Base-by-base conservation (phyloP, 371 early-diverging fungal genomes). In the Furculomyces boomerangus region DNA sequence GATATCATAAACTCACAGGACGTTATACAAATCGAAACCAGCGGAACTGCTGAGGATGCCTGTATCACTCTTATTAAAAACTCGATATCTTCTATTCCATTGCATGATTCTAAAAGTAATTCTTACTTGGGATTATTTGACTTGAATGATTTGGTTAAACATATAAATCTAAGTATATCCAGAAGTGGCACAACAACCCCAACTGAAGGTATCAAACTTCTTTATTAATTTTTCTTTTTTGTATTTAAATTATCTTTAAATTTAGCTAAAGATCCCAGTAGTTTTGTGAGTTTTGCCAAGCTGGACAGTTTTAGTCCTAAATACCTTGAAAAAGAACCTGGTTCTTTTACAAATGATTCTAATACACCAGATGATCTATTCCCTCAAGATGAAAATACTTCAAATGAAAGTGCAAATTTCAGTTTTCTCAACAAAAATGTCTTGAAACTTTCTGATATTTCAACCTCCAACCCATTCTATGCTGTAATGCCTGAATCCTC, bases 81-180 rank as follows among this genome's bases (percentile, higher is more conserved):
- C 54, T 41, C 35, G 32, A 74, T 77, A 32, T 79, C 81, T 2
- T 82, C 85, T 0, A 87, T 86, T 0, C 90, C 90, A 1, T 79
- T 89, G 0, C 84, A 78, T 67, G 80, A 84, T 53, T 49, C 51
- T 7, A 25, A 24, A 22, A 60, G 51, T 27, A 64, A 65, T 29
- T 56, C 65, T 13, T 86, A 79, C 61, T 71, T 82, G 0, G 90
- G 90, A 43, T 86, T 89, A 85, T 86, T 89, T 68, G 90, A 89
- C 57, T 82, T 84, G 65, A 80, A 80, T 26, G 90, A 89, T 60
- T 64, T 87, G 28, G 78, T 80, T 49, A 63, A 78, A 1, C 81
- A 76, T 57, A 61, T 82, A 29, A 65, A 71, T 0, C 57, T 71
- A 13, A 35, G 28, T n/a, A 26, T 47, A 20, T 28, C 40, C 78